Conservation (phyloP, 768 basidiomycete genomes). For the Coprinellus micaceus region DNA sequence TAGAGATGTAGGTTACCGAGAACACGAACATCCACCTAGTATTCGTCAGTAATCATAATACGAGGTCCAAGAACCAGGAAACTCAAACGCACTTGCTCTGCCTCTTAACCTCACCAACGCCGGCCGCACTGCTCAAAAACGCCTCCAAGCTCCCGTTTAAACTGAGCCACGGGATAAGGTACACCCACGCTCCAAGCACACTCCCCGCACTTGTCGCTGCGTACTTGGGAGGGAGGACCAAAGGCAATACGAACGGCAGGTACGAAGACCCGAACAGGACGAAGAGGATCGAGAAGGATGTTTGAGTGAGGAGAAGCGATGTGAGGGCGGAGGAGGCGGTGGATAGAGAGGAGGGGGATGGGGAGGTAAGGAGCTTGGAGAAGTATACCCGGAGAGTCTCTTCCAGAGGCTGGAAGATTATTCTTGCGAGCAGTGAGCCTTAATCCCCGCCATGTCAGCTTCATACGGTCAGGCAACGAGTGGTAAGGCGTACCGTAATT, state of each 20-base stretch:
- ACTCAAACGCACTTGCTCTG: constrained; percentile 55
- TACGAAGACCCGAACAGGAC: constrained; percentile 74
- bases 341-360: too few relatives aligned
- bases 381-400: constrained; percentile 90
- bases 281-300: constrained; percentile 64
- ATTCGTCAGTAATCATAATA: background rate
- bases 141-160: constrained; percentile 92
- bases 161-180: constrained; percentile 86
- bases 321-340: constrained; percentile 48
- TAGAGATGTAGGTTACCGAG: constrained; percentile 61
- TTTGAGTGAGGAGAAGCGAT: constrained; percentile 63
- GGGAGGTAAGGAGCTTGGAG: constrained; percentile 51
- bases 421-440: constrained; percentile 91
- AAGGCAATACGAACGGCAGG: constrained; percentile 59
- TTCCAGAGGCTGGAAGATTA: constrained; percentile 93
- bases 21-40: constrained; percentile 75
- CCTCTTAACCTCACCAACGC: constrained; percentile 55
- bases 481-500: constrained; percentile 75
- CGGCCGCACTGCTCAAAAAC: constrained; percentile 78
- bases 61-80: constrained; percentile 3
- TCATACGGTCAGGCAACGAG: background rate
- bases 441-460: background rate
- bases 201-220: constrained; percentile 72
- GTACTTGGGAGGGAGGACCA: constrained; percentile 72
- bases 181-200: constrained; percentile 77